Conservation (phyloP, 768 basidiomycete genomes). For the Hygrocybe coccinea region DNA sequence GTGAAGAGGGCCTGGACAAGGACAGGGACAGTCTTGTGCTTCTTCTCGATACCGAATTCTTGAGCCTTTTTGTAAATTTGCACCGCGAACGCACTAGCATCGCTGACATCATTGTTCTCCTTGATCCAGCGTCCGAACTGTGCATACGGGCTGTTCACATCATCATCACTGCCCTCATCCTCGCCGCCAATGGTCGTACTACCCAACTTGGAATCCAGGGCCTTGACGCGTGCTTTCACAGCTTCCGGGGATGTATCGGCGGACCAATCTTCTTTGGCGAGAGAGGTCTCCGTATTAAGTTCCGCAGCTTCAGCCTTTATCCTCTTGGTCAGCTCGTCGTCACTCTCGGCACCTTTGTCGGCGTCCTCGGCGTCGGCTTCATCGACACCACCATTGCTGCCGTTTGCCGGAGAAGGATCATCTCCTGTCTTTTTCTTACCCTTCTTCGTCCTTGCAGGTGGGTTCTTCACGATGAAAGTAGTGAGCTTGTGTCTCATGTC, state of each 20-base stretch:
- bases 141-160: constrained; percentile 78
- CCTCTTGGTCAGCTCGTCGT: constrained; percentile 84
- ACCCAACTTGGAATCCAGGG: constrained; percentile 57
- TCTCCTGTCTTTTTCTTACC: constrained; percentile 46
- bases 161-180: constrained; percentile 88
- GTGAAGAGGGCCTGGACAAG: constrained; percentile 83
- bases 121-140: constrained; percentile 81
- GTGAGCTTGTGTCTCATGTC: constrained; percentile 97
- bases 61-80: constrained; percentile 85
- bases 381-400: constrained; percentile 26
- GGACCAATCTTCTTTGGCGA: constrained; percentile 79
- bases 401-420: constrained; percentile 23
- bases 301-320: constrained; percentile 88
- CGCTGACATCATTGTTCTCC: constrained; percentile 55
- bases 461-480: constrained; percentile 96
- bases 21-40: constrained; percentile 84
- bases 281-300: constrained; percentile 55
- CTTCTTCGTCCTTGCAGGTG: constrained; percentile 84
- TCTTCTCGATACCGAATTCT: constrained; percentile 88
- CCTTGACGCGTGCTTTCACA: constrained; percentile 75
- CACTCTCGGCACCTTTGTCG: constrained; percentile 64
- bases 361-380: constrained; percentile 41
- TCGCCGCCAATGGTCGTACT: constrained; percentile 51
- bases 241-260: constrained; percentile 89
- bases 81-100: constrained; percentile 49